Conservation (phyloP, 2,329 filamentous ascomycete species). For the Penicillium sp. region DNA sequence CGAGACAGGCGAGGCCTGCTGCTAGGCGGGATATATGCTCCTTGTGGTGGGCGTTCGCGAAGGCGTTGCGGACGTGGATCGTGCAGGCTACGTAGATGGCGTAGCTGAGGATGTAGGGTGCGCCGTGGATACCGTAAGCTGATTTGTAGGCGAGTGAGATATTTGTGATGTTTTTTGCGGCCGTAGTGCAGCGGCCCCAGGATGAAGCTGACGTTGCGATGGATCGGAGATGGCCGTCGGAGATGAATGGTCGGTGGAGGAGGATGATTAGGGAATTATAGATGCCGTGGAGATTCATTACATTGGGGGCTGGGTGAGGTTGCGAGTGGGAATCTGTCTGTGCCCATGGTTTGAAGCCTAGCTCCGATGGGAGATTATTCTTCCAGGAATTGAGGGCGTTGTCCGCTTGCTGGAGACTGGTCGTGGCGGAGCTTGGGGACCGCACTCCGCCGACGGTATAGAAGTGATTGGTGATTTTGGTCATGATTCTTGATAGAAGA, state of each 20-base stretch:
- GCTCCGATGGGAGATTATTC: conserved; percentile 31
- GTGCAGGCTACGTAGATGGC: not conserved
- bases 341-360: not conserved
- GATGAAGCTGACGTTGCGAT: not conserved
- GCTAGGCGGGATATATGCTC: not conserved
- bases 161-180: not conserved
- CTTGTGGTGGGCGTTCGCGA: not conserved
- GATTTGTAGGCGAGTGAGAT: not conserved
- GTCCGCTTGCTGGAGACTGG: not conserved
- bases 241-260: conserved; percentile 54
- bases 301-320: conserved; percentile 45
- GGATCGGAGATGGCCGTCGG: conserved; percentile 38
- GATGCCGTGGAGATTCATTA: conserved; percentile 49
- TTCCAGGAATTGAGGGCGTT: conserved; percentile 40
- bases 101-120: not conserved
- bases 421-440: not conserved
- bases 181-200: not conserved
- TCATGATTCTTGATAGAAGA: not conserved
- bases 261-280: conserved; percentile 55
- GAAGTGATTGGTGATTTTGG: not conserved
- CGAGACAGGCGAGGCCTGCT: not conserved
- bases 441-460: not conserved
- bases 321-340: conserved; percentile 37
- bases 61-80: not conserved
- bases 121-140: not conserved